Evolutionary conservation across 176 grass and related monocot genomes (phyloP).

Genomic region (Triticum urartu): DNA sequence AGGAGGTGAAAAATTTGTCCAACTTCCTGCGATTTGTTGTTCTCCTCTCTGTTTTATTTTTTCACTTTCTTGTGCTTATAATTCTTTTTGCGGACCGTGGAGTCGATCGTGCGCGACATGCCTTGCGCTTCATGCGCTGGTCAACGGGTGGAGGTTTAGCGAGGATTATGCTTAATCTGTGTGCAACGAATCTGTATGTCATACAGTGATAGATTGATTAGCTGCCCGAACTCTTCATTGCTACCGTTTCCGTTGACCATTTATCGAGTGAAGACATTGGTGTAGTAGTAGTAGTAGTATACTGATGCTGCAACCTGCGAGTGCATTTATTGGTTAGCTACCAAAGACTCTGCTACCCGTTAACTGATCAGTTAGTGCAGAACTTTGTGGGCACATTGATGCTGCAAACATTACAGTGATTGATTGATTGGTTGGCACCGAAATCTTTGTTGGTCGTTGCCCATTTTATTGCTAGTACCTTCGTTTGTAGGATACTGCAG

Average conservation of each 20-base stretch:
- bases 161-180: background rate
- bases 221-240: background rate
- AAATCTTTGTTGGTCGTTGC: background rate
- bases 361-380: background rate
- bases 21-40: background rate
- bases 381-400: constrained; percentile 6
- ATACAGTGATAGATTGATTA: background rate
- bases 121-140: background rate
- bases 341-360: background rate
- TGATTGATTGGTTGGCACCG: background rate
- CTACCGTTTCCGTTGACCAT: background rate
- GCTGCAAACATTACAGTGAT: background rate
- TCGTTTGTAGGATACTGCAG: background rate
- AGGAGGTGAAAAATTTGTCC: background rate
- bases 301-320: constrained; percentile 17
- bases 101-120: background rate
- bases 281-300: background rate
- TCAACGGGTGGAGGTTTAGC: background rate
- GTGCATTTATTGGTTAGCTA: background rate
- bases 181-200: background rate
- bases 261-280: background rate
- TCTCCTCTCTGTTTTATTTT: background rate
- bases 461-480: background rate
- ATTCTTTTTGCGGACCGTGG: too few species aligned
- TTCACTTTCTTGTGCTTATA: too few species aligned